Base-by-base conservation (phyloP, 805 yeast species). In the Kazachstania martiniae region DNA sequence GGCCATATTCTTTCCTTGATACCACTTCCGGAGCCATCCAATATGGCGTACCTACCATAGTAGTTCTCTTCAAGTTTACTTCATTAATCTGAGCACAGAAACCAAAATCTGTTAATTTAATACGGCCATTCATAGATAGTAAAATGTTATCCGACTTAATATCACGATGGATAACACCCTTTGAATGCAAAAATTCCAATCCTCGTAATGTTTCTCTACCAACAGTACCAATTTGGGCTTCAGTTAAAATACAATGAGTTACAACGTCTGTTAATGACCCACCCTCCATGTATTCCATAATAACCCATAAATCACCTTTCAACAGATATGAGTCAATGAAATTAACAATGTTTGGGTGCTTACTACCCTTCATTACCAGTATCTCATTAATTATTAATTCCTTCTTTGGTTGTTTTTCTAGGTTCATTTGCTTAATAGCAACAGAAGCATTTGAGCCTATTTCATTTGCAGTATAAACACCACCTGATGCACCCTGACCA, bases 1-100 rank as follows among this genome's bases (percentile, higher is more conserved):
- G 91, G 22, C 94, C 98, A 53, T 91, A 91, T 51, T 87, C 95
- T 56, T 86, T 87, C 46, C 93, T 74, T 13, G 87, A 75, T 18
- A 91, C 95, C 33, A 91, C 95, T 57, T 91, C 99, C 1, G 99
- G 99, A 0, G 99, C 99, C 99, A 91, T 91, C 99, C 99, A 91
- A 56, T 91, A 91, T 10, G 99, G 98, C 0, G 99, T 91, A 12
- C 99, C 99, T 12, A 91, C 98, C 94, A 91, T 85, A 4, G 99
- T 91, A 3, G 95, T 86, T 55, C 99, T 75, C 57, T 89, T 87
- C 34, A 81, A 65, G 42, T 82, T 80, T 34, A 72, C 70, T 42
- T 80, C 93, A 23, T 80, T 82, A 39, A 82, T 68, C 58, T 87
- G 94, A 0, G 98, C 99, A 62, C 98, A 91, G 63, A 89, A 91